Evolutionary conservation across 148 eudicot genomes (phyloP), one percentile per base, ranked within the genome.

Genomic region (Camellia lanceoleosa): DNA sequence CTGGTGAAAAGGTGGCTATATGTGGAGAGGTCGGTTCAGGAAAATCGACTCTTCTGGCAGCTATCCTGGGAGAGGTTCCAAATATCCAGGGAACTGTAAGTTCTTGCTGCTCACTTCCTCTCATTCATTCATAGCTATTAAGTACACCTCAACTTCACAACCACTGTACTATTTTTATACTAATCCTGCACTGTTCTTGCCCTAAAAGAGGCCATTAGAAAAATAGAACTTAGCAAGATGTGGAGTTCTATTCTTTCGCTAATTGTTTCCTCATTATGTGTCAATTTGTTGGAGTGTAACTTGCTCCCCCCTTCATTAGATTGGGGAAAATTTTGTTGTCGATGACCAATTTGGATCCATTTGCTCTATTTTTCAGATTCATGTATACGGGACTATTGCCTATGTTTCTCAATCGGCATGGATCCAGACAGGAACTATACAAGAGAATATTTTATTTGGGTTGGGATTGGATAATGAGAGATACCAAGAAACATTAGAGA

Each of bases 21-120:
- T 95, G 97, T 81, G 98, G 98, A 52, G 97, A 95, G 80, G 98
- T 95, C 58, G 98, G 98, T 6, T 93, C 97, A 1, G 98, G 98
- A 7, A 95, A 95, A 83, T 91, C 98, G 2, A 90, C 97, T 23
- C 89, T 95, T 87, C 82, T 93, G 49, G 91, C 98, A 30, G 84
- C 96, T 8, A 81, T 93, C 86, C 96, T 95, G 49, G 96, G 96
- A 77, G 98, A 95, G 89, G 88, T 93, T 67, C 96, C 98, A 41
- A 85, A 61, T 74, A 85, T 82, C 30, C 79, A 84, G 58, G 98
- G 98, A 89, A 86, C 86, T 16, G 98, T 94, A 86, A 86, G 92
- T 80, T 58, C 51, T 70, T 44, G 9, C 73, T 15, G 55, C 9
- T 58, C 38, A 30, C 38, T 30, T 30, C 38, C 38, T 30, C 38